Base-by-base conservation (phyloP, 2,329 filamentous ascomycete species). In the Immersiporthe knoxdaviesiana region DNA sequence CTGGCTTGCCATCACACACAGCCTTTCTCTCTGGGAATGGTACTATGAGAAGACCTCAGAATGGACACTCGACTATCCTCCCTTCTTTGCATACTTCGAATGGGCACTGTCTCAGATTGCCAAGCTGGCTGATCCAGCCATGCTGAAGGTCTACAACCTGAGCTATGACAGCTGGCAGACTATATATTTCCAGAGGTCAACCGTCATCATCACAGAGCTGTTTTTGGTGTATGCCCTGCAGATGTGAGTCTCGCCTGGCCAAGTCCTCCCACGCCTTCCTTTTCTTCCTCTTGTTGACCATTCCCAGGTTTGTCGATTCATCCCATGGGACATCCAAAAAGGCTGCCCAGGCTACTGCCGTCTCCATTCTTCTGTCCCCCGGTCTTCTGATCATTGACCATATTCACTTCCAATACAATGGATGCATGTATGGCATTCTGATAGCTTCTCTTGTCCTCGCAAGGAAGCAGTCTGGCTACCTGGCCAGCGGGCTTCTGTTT, bases 31-130 rank as follows among this genome's bases (percentile, higher is more conserved):
- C 64, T 89, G 92, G 79, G 85, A 97, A 74, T 99, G 96, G 96
- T 99, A 99, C 81, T 94, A 91, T 78, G 96, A 99, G 85, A 91
- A 94, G 82, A 97, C 94, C 1, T 99, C 96, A 70, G 93, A 98
- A 93, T 99, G 96, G 96, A 99, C 96, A 0, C 90, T 99, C 77
- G 96, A 99, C 82, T 99, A 99, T 78, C 96, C 96, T 41, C 96
- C 96, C 10, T 97, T 98, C 82, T 99, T 99, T 78, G 96, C 96
- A 74, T 94, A 92, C 78, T 97, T 98, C 81, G 96, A 99, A 85
- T 98, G 93, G 93, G 78, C 90, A 59, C 85, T 99, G 75, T 96
- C 95, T 61, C 92, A 96, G 75, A 84, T 90, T 69, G 96, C 94
- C 35, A 87, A 84, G 73, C 88, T 92, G 77, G 85, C 89, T 72